Evolutionary conservation across 768 basidiomycete species (phyloP).

Genomic region (Leucosporidium creatinivorum): DNA sequence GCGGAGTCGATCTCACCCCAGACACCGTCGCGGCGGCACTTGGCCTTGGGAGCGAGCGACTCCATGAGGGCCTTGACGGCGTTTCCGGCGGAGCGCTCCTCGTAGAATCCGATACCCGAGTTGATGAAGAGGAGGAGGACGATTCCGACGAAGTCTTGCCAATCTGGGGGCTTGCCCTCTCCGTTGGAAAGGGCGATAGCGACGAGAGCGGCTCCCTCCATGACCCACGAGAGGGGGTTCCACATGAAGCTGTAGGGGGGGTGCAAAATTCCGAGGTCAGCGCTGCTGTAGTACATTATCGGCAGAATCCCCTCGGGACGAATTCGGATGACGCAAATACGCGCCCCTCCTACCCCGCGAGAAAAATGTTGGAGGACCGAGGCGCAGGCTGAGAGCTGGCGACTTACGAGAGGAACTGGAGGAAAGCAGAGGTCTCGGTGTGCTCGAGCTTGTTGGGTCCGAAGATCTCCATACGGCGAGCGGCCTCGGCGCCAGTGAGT

Average conservation of each 20-base stretch:
- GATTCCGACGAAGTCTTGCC: constrained; percentile 98
- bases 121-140: constrained; percentile 83
- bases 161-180: constrained; percentile 75
- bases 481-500: constrained; percentile 65
- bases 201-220: constrained; percentile 83
- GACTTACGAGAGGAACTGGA: constrained; percentile 48
- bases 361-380: constrained; percentile 2
- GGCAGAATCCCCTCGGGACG: constrained; percentile 42
- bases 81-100: constrained; percentile 93
- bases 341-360: background rate
- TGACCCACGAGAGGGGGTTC: constrained; percentile 99
- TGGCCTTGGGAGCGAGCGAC: constrained; percentile 94
- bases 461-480: constrained; percentile 79
- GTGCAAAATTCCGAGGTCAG: background rate
- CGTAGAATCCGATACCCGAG: constrained; percentile 93
- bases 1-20: constrained; percentile 91
- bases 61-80: constrained; percentile 99
- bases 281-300: background rate
- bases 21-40: constrained; percentile 72
- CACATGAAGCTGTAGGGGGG: constrained; percentile 69
- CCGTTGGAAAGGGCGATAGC: constrained; percentile 96
- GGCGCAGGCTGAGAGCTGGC: background rate
- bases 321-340: no score
- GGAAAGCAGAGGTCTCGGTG: constrained; percentile 82
- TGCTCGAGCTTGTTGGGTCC: constrained; percentile 91